These are phyloP conservation scores for Xylariaceae sp. DNA, from an alignment of 2,329 filamentous ascomycete species.

Conservation along the genomic window DNA sequence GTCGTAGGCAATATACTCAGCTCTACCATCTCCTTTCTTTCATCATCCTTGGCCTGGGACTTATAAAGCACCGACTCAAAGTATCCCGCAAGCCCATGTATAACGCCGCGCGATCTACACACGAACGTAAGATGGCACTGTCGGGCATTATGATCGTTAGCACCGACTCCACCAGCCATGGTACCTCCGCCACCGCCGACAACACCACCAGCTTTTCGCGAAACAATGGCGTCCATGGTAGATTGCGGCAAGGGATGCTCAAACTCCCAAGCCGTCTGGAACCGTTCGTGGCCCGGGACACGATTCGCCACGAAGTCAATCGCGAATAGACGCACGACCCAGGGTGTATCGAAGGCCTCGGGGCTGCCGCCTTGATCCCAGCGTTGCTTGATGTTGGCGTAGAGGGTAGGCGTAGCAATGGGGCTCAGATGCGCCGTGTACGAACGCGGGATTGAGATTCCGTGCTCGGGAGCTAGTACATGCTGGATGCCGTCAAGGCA, in stretches of 20 bases:
- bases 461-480: constrained; percentile 69
- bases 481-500: constrained; percentile 94
- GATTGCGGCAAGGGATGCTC: constrained; percentile 62
- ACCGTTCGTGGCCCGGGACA: constrained; percentile 53
- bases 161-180: constrained; percentile 68
- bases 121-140: constrained; percentile 73
- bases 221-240: constrained; percentile 49
- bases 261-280: constrained; percentile 77
- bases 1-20: constrained; percentile 88
- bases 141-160: constrained; percentile 89
- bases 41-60: constrained; percentile 26
- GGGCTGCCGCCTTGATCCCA: constrained; percentile 52
- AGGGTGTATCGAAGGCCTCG: constrained; percentile 81
- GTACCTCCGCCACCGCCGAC: constrained; percentile 64
- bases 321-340: constrained; percentile 87
- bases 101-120: constrained; percentile 70
- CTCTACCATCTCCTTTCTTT: constrained; percentile 58
- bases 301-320: constrained; percentile 75
- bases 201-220: constrained; percentile 57
- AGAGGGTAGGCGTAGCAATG: constrained; percentile 77
- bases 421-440: constrained; percentile 95
- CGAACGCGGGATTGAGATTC: constrained; percentile 87
- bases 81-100: constrained; percentile 88
- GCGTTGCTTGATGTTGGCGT: constrained; percentile 70
- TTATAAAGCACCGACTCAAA: constrained; percentile 94